Conservation (phyloP, 129 eudicot genomes). For the Solidago caesia region DNA sequence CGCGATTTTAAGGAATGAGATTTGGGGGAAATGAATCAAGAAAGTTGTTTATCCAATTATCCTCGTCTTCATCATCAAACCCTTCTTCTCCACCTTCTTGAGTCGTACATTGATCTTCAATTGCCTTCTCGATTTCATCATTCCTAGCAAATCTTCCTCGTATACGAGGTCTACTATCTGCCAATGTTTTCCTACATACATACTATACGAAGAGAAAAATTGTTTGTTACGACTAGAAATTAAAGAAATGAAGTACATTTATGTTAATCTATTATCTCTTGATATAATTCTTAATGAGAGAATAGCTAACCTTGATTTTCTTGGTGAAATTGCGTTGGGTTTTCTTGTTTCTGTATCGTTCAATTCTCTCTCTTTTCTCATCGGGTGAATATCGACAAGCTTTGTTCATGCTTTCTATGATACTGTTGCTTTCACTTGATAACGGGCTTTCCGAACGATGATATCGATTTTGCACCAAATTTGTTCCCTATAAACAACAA, state of each 20-base stretch:
- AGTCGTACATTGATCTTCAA: slow-evolving; percentile 47
- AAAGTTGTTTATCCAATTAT: slow-evolving; percentile 51
- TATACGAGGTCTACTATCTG: slow-evolving; percentile 87
- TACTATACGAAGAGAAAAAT: slow-evolving; percentile 39
- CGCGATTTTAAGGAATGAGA: slow-evolving; percentile 41
- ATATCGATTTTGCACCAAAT: slow-evolving; percentile 21
- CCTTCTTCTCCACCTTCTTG: slow-evolving; percentile 39
- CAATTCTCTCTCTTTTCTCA: slow-evolving; percentile 85
- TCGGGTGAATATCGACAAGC: slow-evolving; percentile 45
- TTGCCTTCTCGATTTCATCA: slow-evolving; percentile 59
- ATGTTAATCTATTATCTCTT: too few relatives aligned
- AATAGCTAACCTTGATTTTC: slow-evolving; percentile 70
- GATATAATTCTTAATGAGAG: too few relatives aligned
- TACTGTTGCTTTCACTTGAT: slow-evolving; percentile 41
- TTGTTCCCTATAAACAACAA: slow-evolving; percentile 15
- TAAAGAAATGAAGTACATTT: not conserved
- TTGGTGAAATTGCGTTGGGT: slow-evolving; percentile 85
- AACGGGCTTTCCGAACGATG: slow-evolving; percentile 38
- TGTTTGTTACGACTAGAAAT: not conserved
- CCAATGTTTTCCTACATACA: slow-evolving; percentile 86
- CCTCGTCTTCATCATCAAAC: slow-evolving; percentile 50
- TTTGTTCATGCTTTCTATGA: slow-evolving; percentile 44
- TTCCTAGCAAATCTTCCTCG: slow-evolving; percentile 89
- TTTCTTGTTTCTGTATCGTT: slow-evolving; percentile 81
- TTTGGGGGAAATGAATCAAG: slow-evolving; percentile 57